Conservation (phyloP, 2,329 filamentous ascomycete species). For the Aureobasidium sp. region DNA sequence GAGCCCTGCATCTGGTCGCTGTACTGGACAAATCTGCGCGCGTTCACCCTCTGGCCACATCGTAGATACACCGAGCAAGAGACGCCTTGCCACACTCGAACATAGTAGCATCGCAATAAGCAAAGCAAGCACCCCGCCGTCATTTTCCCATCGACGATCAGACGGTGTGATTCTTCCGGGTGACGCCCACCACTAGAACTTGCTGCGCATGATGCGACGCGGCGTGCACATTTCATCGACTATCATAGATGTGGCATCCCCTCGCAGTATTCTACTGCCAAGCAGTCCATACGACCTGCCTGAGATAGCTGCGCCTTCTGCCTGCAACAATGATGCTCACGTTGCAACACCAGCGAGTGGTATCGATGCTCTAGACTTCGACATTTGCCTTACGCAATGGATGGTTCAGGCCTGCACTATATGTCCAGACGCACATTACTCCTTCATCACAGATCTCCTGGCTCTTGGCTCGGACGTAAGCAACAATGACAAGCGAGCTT, state of each 20-base stretch:
- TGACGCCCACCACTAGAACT: background rate
- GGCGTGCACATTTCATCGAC: background rate
- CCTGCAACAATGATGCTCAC: background rate
- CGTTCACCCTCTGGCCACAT: background rate
- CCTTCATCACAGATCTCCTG: slow-evolving; percentile 1
- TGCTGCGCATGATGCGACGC: background rate
- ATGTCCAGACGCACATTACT: slow-evolving; percentile 3
- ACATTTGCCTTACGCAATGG: background rate
- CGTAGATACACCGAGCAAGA: background rate
- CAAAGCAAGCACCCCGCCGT: background rate
- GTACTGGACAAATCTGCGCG: background rate
- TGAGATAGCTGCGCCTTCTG: background rate
- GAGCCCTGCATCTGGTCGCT: background rate
- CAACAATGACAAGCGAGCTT: background rate
- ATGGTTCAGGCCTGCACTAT: background rate
- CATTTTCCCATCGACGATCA: background rate
- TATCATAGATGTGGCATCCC: background rate
- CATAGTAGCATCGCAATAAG: background rate
- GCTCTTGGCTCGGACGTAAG: background rate
- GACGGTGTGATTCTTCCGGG: background rate
- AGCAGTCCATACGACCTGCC: background rate
- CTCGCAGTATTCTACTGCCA: background rate
- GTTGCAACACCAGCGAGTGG: background rate
- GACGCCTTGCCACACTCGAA: background rate
- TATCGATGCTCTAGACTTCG: background rate